These are phyloP conservation scores for Petunia secreta DNA, from an alignment of 257 asterid species.

Conservation along the genomic window DNA sequence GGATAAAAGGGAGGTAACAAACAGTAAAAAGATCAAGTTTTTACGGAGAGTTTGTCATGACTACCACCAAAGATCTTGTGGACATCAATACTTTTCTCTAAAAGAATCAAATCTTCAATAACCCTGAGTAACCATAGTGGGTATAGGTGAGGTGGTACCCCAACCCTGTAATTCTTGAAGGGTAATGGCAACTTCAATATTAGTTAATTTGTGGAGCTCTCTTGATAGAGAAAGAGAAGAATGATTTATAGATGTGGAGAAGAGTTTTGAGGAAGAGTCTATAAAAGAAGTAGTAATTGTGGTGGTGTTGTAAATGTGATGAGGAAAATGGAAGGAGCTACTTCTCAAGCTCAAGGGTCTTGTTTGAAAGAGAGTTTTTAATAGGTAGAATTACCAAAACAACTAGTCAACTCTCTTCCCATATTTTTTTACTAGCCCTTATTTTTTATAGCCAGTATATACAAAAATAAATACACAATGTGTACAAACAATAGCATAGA, in stretches of 20 bases:
- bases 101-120: constrained; percentile 71
- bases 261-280: constrained; percentile 38
- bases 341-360: constrained; percentile 37
- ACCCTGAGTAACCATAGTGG: constrained; percentile 74
- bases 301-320: constrained; percentile 28
- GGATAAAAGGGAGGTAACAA: not conserved
- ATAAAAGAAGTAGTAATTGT: constrained; percentile 20
- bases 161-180: constrained; percentile 90
- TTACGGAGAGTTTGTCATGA: constrained; percentile 78
- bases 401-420: no score
- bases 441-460: no score
- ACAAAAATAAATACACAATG: no score
- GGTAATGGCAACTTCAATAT: constrained; percentile 42
- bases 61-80: constrained; percentile 76
- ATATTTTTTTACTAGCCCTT: no score
- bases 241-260: constrained; percentile 20
- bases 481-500: no score
- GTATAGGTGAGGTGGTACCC: constrained; percentile 81
- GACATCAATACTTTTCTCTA: constrained; percentile 58
- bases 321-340: constrained; percentile 26
- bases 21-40: not conserved
- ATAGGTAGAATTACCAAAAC: no score
- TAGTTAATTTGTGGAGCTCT: constrained; percentile 30
- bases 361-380: not conserved
- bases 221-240: not conserved